A percentile compares a stretch with the other conserved stretches of the same genome.
Evolutionary conservation across 495 filamentous ascomycete species (phyloP).

Genomic region (Penicillium maclennaniae): DNA sequence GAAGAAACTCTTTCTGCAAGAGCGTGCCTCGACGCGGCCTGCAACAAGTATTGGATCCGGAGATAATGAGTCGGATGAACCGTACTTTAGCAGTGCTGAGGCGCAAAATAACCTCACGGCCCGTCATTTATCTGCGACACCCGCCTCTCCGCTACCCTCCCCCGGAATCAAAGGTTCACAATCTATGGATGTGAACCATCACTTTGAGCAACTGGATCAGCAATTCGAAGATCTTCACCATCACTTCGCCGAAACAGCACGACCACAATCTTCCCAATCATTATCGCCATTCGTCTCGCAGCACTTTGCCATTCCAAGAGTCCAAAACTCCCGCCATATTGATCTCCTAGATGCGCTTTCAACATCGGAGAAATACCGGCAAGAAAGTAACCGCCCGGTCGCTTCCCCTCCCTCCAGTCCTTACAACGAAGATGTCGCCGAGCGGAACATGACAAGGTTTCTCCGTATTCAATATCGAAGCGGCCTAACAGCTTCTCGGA

Average conservation of each 20-base stretch:
- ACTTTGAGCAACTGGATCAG: slow-evolving; percentile 39
- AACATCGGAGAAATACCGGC: slow-evolving; percentile 26
- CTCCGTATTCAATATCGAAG: slow-evolving; percentile 26
- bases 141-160: slow-evolving; percentile 15
- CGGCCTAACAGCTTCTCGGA: slow-evolving; percentile 26
- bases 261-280: slow-evolving; percentile 29
- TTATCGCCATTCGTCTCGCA: slow-evolving; percentile 15
- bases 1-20: slow-evolving; percentile 35
- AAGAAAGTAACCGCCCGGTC: slow-evolving; percentile 11
- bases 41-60: slow-evolving; percentile 9
- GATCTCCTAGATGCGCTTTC: slow-evolving; percentile 42
- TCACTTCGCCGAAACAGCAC: slow-evolving; percentile 22
- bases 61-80: slow-evolving; percentile 2
- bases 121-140: slow-evolving; percentile 4
- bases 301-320: slow-evolving; percentile 4
- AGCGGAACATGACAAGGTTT: slow-evolving; percentile 44
- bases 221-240: slow-evolving; percentile 42
- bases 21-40: slow-evolving; percentile 19
- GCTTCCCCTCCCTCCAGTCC: slow-evolving; percentile 32
- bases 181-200: slow-evolving; percentile 25
- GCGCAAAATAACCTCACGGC: slow-evolving; percentile 10
- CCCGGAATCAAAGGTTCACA: slow-evolving; percentile 13
- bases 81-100: slow-evolving; percentile 6
- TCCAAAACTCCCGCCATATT: slow-evolving; percentile 32
- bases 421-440: slow-evolving; percentile 48